A percentile compares a stretch with the other conserved stretches of the same genome.
phyloP scores from a whole-genome alignment of 225 moss, liverwort and hornwort genomes.

The Marchantia paleacea region DNA sequence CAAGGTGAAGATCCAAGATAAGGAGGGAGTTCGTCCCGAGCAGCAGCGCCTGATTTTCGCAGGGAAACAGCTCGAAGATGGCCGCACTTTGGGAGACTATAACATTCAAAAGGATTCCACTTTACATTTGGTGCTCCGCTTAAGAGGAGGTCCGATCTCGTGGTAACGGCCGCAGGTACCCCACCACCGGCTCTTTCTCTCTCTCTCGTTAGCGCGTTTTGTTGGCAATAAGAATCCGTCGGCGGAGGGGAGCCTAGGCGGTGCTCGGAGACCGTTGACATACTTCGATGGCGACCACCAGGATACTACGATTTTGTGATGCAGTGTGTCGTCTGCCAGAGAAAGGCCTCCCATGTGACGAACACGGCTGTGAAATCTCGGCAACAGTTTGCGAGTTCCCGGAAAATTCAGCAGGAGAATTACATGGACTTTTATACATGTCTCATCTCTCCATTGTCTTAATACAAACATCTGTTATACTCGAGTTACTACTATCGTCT shows the following conservation, averaged over 20 bases:
- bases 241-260: background rate
- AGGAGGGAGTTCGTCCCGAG: conserved; percentile 26
- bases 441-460: conserved; percentile 12
- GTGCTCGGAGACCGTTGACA: conserved; percentile 4
- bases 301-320: conserved; percentile 3
- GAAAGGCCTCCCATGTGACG: background rate
- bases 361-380: background rate
- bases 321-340: conserved; percentile 14
- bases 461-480: conserved; percentile 11
- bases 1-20: conserved; percentile 30
- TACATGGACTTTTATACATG: conserved; percentile 10
- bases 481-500: conserved; percentile 4
- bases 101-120: conserved; percentile 27
- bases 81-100: conserved; percentile 26
- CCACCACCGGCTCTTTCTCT: background rate
- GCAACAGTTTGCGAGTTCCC: conserved; percentile 6
- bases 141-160: conserved; percentile 21
- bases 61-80: conserved; percentile 31
- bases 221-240: background rate
- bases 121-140: conserved; percentile 24
- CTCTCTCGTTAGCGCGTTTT: background rate
- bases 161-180: conserved; percentile 1
- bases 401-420: conserved; percentile 4
- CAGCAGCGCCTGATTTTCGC: conserved; percentile 26
- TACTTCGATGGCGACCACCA: conserved; percentile 15